Evolutionary conservation across 495 filamentous ascomycete species (phyloP).

Genomic region (Bathelium albidoporum): DNA sequence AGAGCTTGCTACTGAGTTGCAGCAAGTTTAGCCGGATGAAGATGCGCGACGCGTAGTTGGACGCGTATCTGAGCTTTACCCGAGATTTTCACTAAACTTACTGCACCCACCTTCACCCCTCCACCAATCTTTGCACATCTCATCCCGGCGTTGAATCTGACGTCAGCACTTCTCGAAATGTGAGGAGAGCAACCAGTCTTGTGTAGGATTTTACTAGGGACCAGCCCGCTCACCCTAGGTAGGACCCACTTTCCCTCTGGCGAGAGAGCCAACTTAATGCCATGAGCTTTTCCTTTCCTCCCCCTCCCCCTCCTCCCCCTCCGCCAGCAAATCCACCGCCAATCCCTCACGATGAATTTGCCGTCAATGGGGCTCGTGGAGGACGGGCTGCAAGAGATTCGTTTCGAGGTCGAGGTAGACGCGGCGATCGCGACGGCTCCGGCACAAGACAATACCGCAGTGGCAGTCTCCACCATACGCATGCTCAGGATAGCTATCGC

Average conservation of each 20-base stretch:
- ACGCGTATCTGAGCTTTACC: too few species aligned
- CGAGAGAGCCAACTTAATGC: not conserved
- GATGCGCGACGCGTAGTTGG: too few species aligned
- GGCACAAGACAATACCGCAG: not conserved
- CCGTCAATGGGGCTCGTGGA: slow-evolving; percentile 7
- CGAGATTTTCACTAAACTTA: too few species aligned
- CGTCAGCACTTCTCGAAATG: not conserved
- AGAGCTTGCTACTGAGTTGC: too few species aligned
- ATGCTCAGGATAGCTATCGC: not conserved
- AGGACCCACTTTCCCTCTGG: not conserved
- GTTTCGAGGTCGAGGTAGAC: slow-evolving; percentile 15
- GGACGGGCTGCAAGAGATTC: slow-evolving; percentile 14
- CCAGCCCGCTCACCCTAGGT: not conserved
- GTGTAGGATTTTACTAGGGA: not conserved
- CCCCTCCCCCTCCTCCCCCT: slow-evolving; percentile 33
- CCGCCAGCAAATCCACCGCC: slow-evolving; percentile 26
- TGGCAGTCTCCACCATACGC: not conserved
- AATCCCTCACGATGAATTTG: slow-evolving; percentile 10
- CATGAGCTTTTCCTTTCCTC: slow-evolving; percentile 30
- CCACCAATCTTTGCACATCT: too few species aligned
- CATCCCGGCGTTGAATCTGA: too few species aligned
- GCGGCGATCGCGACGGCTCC: not conserved
- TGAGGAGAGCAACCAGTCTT: not conserved
- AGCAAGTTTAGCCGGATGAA: too few species aligned
- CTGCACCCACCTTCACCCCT: too few species aligned